Evolutionary conservation across 768 basidiomycete species (phyloP).

Genomic region (Amanita fuliginea): DNA sequence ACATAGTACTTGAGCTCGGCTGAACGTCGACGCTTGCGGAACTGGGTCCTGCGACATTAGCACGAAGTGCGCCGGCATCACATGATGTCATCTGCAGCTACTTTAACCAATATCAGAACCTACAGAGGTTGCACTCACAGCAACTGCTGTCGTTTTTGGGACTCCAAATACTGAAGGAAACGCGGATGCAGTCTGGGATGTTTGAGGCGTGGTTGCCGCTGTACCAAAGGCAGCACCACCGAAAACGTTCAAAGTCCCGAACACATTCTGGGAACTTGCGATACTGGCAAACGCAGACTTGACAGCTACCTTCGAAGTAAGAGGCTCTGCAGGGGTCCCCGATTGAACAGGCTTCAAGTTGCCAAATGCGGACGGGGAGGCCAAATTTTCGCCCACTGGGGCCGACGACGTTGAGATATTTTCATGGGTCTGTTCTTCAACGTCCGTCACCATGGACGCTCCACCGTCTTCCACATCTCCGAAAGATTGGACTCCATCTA

Average conservation of each 20-base stretch:
- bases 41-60: not conserved
- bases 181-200: constrained; percentile 8
- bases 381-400: not conserved
- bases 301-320: not conserved
- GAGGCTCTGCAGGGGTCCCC: not conserved
- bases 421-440: constrained; percentile 15
- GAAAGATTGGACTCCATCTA: constrained; percentile 43
- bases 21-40: not conserved
- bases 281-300: constrained; percentile 26
- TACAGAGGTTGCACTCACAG: not conserved
- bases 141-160: constrained; percentile 5
- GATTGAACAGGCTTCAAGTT: not conserved
- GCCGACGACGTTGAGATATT: not conserved
- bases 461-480: constrained; percentile 15
- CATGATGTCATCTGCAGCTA: not conserved
- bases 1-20: not conserved
- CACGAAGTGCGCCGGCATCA: not conserved
- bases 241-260: constrained; percentile 25
- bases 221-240: constrained; percentile 15
- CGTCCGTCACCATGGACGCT: constrained; percentile 12
- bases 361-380: not conserved
- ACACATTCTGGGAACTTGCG: constrained; percentile 26
- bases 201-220: constrained; percentile 10
- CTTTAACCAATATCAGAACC: not conserved
- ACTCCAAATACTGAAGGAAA: constrained; percentile 9